Conservation (phyloP, 1,284 basidiomycete genomes). For the Cutaneotrichosporon sp. region DNA sequence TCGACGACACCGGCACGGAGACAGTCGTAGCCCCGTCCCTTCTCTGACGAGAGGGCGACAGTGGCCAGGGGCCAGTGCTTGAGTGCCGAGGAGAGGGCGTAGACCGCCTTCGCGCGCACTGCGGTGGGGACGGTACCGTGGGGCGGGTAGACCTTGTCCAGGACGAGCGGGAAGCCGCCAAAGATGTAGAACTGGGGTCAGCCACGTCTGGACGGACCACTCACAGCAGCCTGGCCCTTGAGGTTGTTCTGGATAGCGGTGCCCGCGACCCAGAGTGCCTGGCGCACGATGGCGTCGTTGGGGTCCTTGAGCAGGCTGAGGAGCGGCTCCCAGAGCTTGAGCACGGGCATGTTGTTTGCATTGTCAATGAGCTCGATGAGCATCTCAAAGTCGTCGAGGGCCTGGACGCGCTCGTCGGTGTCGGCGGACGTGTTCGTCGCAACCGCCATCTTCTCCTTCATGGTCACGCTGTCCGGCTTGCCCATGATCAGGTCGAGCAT, state of each 20-base stretch:
- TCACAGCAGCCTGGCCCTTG: constrained; percentile 75
- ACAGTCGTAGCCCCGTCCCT: constrained; percentile 26
- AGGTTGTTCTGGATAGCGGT: constrained; percentile 96
- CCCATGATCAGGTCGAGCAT: constrained; percentile 83
- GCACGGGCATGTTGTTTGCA: constrained; percentile 79
- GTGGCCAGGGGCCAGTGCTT: constrained; percentile 57
- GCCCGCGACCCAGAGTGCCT: constrained; percentile 85
- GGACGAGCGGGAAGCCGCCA: constrained; percentile 63
- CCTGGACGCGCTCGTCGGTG: constrained; percentile 66
- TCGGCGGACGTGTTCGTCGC: constrained; percentile 61
- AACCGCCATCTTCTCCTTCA: constrained; percentile 76
- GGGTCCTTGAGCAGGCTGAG: constrained; percentile 61
- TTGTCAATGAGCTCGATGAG: constrained; percentile 92
- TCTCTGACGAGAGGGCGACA: constrained; percentile 17
- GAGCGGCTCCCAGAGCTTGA: constrained; percentile 82
- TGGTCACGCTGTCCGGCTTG: constrained; percentile 72
- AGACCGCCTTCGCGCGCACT: constrained; percentile 72
- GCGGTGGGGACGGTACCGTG: constrained; percentile 16
- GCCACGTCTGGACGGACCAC: constrained; percentile 36
- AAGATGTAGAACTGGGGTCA: constrained; percentile 62
- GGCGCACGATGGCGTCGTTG: constrained; percentile 62
- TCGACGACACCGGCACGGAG: constrained; percentile 53
- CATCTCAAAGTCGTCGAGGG: constrained; percentile 95
- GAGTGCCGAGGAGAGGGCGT: constrained; percentile 75
- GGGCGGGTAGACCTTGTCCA: constrained; percentile 58